Base-by-base conservation (phyloP, 441 rosid species). In the Biscutella auriculata region DNA sequence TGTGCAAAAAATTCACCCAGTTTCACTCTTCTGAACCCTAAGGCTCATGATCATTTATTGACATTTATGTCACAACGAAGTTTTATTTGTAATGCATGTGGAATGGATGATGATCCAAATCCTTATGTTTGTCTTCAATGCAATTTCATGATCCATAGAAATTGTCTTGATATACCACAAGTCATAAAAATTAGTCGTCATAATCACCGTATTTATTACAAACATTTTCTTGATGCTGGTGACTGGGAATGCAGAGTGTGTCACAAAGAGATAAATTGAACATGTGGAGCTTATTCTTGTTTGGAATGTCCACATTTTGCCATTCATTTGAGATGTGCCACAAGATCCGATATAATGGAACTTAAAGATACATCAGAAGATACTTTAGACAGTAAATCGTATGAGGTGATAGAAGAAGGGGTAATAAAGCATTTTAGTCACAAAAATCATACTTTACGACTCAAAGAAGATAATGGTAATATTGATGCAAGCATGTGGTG, bases 81-180 rank as follows among this genome's bases (percentile, higher is more conserved):
- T 2, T 66, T 62, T 45, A 8, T n/a, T n/a, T 72, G 76, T 28
- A 65, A 35, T 11, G 69, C 73, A 45, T 85, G 85, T 65, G 57
- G 78, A 27, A 44, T 34, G 51, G 81, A 73, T 53, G 63, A 70
- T 33, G 78, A 75, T 13, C 57, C 51, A 62, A 77, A 73, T 44
- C 87, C 83, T 56, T 73, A 80, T 73, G 83, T 81, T 43, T 32
- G 81, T n/a, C n/a, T n/a, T n/a, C n/a, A n/a, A n/a, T n/a, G n/a
- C n/a, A n/a, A n/a, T n/a, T n/a, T n/a, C n/a, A 29, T 62, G 55
- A 21, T 67, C 21, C 76, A 67, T 37, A 39, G 21, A 35, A 36
- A 62, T 8, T 71, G 76, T 15, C 35, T 51, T 16, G 57, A 64
- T 6, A 41, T 57, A 6, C 69, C 66, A 4, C 47, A 16, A 4